A percentile compares a stretch with the other conserved stretches of the same genome.
Evolutionary conservation across 768 basidiomycete genomes (phyloP).

Genomic region (Russula ochroleuca): DNA sequence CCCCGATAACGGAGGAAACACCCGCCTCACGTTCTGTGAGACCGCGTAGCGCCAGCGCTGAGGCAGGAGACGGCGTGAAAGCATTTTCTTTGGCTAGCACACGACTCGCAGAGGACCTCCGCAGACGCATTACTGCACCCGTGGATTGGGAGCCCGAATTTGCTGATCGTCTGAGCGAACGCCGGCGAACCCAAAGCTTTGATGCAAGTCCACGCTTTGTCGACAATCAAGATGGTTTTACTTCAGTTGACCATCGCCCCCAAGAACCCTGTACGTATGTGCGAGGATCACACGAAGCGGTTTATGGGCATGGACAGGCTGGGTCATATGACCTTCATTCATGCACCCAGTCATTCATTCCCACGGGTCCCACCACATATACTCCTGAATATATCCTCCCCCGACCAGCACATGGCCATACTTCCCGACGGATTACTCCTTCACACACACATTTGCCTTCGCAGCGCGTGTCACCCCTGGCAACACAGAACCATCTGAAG

Average conservation of each 20-base stretch:
- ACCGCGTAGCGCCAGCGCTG: conserved; percentile 28
- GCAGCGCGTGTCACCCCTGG: conserved; percentile 29
- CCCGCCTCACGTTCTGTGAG: conserved; percentile 10
- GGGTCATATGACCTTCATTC: conserved; percentile 12
- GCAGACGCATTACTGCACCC: conserved; percentile 19
- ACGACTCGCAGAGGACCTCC: conserved; percentile 24
- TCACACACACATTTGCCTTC: conserved; percentile 13
- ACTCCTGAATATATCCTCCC: conserved; percentile 24
- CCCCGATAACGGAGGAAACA: conserved; percentile 5
- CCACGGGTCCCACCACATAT: conserved; percentile 19
- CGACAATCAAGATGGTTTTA: conserved; percentile 4
- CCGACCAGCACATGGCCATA: conserved; percentile 16
- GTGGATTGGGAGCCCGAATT: conserved; percentile 20
- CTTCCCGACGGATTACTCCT: conserved; percentile 12
- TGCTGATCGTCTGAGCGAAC: conserved; percentile 20
- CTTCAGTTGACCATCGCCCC: neutral
- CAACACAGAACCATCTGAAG: conserved; percentile 21
- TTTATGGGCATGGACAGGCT: conserved; percentile 9
- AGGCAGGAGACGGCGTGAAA: conserved; percentile 28
- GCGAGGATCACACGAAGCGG: conserved; percentile 1
- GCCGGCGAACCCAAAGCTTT: conserved; percentile 27
- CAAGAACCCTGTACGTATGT: conserved; percentile 4
- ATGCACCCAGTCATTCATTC: conserved; percentile 22
- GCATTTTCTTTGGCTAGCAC: conserved; percentile 26
- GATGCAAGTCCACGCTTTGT: conserved; percentile 13